Percentiles rank a stretch among this genome's conserved stretches.
Evolutionary conservation across 148 eudicot genomes (phyloP).

Genomic region (Rhododendron mucronatum): DNA sequence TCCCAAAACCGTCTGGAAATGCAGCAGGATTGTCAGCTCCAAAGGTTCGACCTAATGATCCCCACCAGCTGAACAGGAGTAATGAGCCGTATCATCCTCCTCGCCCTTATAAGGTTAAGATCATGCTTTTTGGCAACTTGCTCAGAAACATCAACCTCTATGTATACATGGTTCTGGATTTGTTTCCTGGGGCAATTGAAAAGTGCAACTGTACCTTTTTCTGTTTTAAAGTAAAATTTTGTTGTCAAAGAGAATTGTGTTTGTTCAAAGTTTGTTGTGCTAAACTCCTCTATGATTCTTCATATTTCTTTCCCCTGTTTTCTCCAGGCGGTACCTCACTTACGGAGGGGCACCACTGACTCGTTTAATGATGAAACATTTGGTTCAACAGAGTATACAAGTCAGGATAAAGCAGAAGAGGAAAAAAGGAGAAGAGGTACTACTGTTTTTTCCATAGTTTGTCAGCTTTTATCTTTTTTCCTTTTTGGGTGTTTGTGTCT

Average conservation of each 20-base stretch:
- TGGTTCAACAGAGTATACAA: constrained; percentile 69
- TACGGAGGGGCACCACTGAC: constrained; percentile 66
- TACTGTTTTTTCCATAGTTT: background rate
- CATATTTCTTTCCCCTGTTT: background rate
- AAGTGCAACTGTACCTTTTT: background rate
- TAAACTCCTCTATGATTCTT: background rate
- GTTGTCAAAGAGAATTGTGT: background rate
- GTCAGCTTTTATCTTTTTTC: background rate
- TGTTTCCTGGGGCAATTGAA: background rate
- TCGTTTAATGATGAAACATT: constrained; percentile 89
- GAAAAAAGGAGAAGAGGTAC: constrained; percentile 90
- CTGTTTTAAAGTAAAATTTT: background rate
- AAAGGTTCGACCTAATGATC: constrained; percentile 56
- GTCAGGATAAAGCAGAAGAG: constrained; percentile 86
- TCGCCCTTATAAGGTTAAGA: constrained; percentile 81
- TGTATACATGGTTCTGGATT: background rate
- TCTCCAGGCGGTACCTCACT: constrained; percentile 70
- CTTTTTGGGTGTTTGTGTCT: background rate
- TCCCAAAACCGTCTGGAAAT: constrained; percentile 82
- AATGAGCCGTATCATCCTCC: constrained; percentile 97
- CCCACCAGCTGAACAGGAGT: constrained; percentile 54
- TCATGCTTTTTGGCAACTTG: constrained; percentile 10
- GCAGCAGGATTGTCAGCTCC: constrained; percentile 51
- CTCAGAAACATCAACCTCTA: background rate
- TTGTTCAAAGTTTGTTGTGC: background rate